Base-by-base conservation (phyloP, 768 basidiomycete species). In the Hemileccinum rubropunctum region DNA sequence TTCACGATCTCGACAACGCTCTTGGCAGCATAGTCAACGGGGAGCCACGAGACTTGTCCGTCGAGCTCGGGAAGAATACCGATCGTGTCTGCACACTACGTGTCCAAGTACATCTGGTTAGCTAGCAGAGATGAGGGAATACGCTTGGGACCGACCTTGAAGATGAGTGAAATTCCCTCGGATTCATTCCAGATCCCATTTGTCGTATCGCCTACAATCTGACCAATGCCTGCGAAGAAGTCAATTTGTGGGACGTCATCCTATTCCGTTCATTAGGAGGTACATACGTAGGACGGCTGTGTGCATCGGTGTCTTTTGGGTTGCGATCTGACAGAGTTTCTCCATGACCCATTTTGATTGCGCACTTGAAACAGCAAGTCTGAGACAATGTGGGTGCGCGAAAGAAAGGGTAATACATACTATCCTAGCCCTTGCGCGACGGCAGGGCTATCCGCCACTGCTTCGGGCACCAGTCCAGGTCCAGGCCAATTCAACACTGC, bases 141-240 rank as follows among this genome's bases (percentile, higher is more conserved):
- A 21, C 12, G 20, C 6, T 30, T 12, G 13, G 17, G 12, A 52
- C 57, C 7, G 45, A 70, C 70, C 59, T 61, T 67, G 60, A 67
- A 41, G 23, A 67, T 48, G 35, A 67, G 60, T 2, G 63, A 62
- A 13, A 67, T 52, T 2, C 58, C 65, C 67, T 72, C 80, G 2
- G 78, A 80, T 53, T 78, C 75, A 60, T 79, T 80, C 79, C 78
- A 80, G 5, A 77, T 71, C 8, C 77, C 78, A 35, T 72, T 69
- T 33, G 38, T 49, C 26, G 76, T 72, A 52, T 81, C 78, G 1
- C 79, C 79, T 3, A 77, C 79, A 66, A 81, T 73, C 53, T 81
- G 80, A 5, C 80, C 79, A n/a, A 81, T 78, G 10, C 79, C 64
- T 50, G 9, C 28, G 28, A 30, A 30, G 11, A 8, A 12, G 28